Evolutionary conservation across 1,284 basidiomycete genomes (phyloP).

Genomic region (Taiwanofungus camphoratus): DNA sequence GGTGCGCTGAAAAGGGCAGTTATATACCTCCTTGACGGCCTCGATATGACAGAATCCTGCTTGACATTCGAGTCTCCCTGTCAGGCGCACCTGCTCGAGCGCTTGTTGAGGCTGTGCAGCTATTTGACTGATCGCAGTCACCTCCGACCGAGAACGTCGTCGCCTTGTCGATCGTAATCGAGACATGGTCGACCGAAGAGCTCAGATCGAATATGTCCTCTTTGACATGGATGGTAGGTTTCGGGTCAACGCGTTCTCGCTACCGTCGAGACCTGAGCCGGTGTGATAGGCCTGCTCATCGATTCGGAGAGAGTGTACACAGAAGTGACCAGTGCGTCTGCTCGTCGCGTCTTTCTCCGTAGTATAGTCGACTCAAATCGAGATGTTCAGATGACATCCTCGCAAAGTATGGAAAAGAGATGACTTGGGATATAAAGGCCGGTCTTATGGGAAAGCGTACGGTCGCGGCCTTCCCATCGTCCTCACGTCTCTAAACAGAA

Average conservation of each 20-base stretch:
- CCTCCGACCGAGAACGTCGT: no score
- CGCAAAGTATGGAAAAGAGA: conserved; percentile 61
- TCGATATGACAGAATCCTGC: no score
- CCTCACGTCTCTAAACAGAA: neutral
- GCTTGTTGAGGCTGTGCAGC: no score
- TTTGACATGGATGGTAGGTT: conserved; percentile 77
- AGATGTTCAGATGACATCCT: conserved; percentile 57
- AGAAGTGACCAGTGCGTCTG: conserved; percentile 57
- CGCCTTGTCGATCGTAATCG: no score
- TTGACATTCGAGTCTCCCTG: no score
- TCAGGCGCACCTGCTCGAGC: no score
- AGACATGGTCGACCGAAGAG: no score
- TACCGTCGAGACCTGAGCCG: conserved; percentile 1
- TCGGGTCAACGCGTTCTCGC: neutral
- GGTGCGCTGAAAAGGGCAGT: no score
- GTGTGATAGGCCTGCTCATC: conserved; percentile 52
- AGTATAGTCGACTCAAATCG: neutral
- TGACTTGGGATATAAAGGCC: conserved; percentile 83
- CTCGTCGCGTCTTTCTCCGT: neutral
- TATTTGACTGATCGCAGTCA: no score
- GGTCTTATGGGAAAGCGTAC: conserved; percentile 79
- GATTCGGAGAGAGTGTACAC: conserved; percentile 73
- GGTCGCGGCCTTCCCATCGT: conserved; percentile 17
- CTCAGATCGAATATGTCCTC: conserved; percentile 60
- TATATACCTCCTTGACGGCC: no score